Evolutionary conservation across 345 rosid species (phyloP).

Genomic region (Acer campestre): DNA sequence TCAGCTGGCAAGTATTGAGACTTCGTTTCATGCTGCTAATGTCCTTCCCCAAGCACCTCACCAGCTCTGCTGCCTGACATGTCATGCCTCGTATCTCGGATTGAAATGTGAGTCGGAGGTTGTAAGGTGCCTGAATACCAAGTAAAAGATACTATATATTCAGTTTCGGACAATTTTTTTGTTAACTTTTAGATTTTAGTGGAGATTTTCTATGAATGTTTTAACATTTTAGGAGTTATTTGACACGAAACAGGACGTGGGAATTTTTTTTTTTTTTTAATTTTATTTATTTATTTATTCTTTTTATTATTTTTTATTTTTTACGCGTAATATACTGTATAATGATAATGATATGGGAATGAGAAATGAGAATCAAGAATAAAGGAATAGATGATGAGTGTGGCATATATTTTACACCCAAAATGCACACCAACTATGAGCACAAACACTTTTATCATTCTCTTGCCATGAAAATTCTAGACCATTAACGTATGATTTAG

Average conservation of each 20-base stretch:
- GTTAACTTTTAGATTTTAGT: no score
- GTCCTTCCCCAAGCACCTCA: conserved; percentile 57
- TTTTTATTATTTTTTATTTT: no score
- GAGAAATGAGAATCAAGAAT: conserved; percentile 6
- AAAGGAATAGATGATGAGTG: background rate
- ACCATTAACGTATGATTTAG: background rate
- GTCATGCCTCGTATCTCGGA: conserved; percentile 51
- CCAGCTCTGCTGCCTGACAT: conserved; percentile 55
- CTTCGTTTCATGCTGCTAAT: conserved; percentile 47
- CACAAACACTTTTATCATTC: conserved; percentile 28
- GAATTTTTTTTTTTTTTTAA: no score
- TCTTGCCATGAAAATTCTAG: conserved; percentile 15
- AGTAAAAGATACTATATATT: no score
- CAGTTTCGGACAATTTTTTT: no score
- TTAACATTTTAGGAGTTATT: no score
- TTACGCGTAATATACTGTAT: background rate
- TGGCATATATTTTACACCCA: background rate
- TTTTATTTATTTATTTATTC: no score
- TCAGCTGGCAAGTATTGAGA: conserved; percentile 38
- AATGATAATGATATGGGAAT: background rate
- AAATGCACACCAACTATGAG: conserved; percentile 22
- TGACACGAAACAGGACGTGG: background rate
- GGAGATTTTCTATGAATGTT: no score
- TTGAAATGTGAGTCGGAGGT: conserved; percentile 49
- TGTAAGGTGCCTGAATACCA: conserved; percentile 50